Conservation (phyloP, 176 grass and related monocot species). For the Carex kokanica region DNA sequence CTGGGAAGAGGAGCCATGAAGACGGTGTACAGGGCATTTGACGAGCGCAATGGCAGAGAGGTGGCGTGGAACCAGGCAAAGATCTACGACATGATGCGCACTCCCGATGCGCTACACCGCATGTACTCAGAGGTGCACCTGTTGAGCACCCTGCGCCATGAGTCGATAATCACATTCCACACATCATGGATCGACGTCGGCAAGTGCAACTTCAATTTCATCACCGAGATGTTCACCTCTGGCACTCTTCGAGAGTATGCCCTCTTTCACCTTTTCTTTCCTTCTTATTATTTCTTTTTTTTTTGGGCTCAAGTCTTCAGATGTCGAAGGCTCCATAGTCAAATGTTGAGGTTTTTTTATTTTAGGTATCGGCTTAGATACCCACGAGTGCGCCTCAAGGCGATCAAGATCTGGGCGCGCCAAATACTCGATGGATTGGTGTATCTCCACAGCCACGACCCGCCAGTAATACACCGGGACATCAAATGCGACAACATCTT, state of each 20-base stretch:
- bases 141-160: conserved; percentile 59
- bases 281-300: background rate
- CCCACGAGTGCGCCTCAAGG: conserved; percentile 49
- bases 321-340: background rate
- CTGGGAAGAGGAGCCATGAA: conserved; percentile 90
- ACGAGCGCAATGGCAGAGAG: conserved; percentile 65
- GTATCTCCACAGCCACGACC: conserved; percentile 56
- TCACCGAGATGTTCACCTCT: conserved; percentile 97
- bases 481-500: conserved; percentile 94
- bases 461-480: conserved; percentile 82
- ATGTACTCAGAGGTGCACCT: conserved; percentile 93
- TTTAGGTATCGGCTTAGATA: conserved; percentile 51
- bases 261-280: background rate
- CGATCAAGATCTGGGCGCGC: conserved; percentile 59
- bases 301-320: background rate
- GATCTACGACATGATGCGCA: conserved; percentile 48
- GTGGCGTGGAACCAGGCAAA: conserved; percentile 94
- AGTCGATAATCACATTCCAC: conserved; percentile 68
- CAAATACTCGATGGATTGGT: conserved; percentile 63
- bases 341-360: background rate
- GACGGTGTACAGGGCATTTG: conserved; percentile 77
- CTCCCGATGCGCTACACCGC: conserved; percentile 56
- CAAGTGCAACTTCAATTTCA: conserved; percentile 75
- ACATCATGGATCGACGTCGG: conserved; percentile 54
- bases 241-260: conserved; percentile 74